Evolutionary conservation across 352 stramenopile species (phyloP), one percentile per base, ranked within the genome.

Genomic region (Globisporangium camurandrum): DNA sequence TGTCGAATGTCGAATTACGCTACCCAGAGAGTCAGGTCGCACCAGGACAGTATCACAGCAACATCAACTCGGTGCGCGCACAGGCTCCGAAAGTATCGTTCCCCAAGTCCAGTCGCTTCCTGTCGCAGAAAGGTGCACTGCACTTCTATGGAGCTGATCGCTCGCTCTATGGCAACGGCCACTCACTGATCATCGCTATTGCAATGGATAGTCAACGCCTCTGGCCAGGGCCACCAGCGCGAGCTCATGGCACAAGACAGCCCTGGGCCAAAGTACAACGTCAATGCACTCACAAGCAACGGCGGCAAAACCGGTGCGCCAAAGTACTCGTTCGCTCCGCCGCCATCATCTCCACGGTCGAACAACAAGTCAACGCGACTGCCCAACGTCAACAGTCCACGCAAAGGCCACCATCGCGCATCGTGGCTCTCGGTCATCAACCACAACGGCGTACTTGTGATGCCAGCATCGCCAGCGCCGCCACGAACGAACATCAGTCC

Each of bases 341-440:
- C 72, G 2, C n/a, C n/a, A n/a, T n/a, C n/a, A n/a, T n/a, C n/a
- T n/a, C n/a, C n/a, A n/a, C n/a, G n/a, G n/a, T 71, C 68, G 0
- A 62, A 72, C 26, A 64, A 75, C 51, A 63, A 68, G 30, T 78
- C 77, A 42, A 86, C 64, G 12, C 64, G 75, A 12, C 46, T 85
- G 19, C 66, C 75, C 19, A 72, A 72, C 16, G 68, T 87, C 20
- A 69, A 71, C 40, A 80, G 56, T 40, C 71, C 79, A 24, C 68
- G 62, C 0, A 67, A 67, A 31, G 75, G 76, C 31, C 74, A 84
- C 38, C n/a, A n/a, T n/a, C 81, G 81, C 12, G 81, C 88, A 46
- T 90, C 81, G 24, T 92, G 81, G 81, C 46, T 92, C 20, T 88
- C 75, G 3, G 72, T 82, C 5, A 88, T 92, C 54, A 88, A 92